Base-by-base conservation (phyloP, 306 rosid genomes). In the Corylus avellana region DNA sequence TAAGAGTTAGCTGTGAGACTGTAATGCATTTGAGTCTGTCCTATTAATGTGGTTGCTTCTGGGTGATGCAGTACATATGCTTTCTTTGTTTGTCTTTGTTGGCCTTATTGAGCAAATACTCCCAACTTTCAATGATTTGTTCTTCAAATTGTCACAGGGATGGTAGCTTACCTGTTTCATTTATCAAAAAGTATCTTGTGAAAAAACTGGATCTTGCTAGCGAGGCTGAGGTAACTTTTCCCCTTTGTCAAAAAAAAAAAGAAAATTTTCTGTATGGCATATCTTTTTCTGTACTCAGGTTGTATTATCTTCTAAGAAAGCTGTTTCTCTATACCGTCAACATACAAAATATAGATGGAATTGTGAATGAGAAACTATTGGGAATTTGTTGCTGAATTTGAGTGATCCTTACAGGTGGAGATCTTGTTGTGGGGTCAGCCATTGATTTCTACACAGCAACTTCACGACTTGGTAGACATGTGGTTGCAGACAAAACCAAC, bases 211-310 rank as follows among this genome's bases (percentile, higher is more conserved):
- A 66, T 84, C 93, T 92, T 78, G 70, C 70, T 2, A 84, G 88
- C 17, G 97, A 89, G 78, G 73, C 75, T 4, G 93, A 90, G 95
- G 97, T 92, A 89, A 79, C 54, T 80, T 61, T 48, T 10, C 11
- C 58, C 35, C 74, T 53, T 50, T 80, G 47, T 25, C 22, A 17
- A 9, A 57, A 8, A 22, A 58, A 16, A 12, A 50, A 5, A 6
- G 11, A 11, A 25, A 25, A 8, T 2, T 58, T 25, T 3, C 20
- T 22, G 9, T 58, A 20, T 58, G 22, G 64, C 22, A 3, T 18
- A 67, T 10, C 12, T 37, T 67, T 63, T 63, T 16, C 20, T 32
- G 70, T 35, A 16, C 46, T 14, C 29, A 1, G 70, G 47, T 32
- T 35, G 5, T 63, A 32, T 32, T 63, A 32, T 63, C 47, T 63